Evolutionary conservation across 2,329 filamentous ascomycete genomes (phyloP).

Genomic region (Colletotrichum eremochloae): DNA sequence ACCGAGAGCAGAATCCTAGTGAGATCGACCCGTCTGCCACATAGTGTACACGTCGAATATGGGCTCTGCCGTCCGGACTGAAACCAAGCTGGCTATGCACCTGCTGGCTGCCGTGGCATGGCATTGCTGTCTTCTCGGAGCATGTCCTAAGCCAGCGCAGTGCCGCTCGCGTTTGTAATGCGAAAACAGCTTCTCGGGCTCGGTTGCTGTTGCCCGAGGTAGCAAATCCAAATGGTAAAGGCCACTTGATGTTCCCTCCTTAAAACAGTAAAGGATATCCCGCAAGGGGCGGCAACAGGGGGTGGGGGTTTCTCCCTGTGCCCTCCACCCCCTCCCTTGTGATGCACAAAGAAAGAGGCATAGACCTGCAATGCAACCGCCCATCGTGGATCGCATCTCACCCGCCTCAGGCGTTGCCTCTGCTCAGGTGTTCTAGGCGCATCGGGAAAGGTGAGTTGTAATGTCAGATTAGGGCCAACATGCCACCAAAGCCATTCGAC

Average conservation of each 20-base stretch:
- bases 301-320: constrained; percentile 6
- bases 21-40: constrained; percentile 13
- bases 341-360: constrained; percentile 23
- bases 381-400: constrained; percentile 21
- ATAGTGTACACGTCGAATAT: background rate
- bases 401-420: constrained; percentile 5
- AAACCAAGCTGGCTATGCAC: background rate
- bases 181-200: constrained; percentile 18
- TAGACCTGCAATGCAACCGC: constrained; percentile 32
- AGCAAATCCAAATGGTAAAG: constrained; percentile 11
- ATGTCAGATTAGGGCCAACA: constrained; percentile 17
- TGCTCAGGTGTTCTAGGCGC: constrained; percentile 4
- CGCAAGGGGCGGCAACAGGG: constrained; percentile 29
- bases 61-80: background rate
- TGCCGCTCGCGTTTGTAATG: constrained; percentile 19
- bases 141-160: background rate
- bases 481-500: constrained; percentile 21
- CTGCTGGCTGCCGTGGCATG: background rate
- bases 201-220: constrained; percentile 28
- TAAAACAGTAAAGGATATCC: constrained; percentile 28
- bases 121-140: constrained; percentile 15
- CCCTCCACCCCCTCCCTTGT: constrained; percentile 14
- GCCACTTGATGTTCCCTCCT: constrained; percentile 14
- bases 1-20: constrained; percentile 9
- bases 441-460: constrained; percentile 13